Conservation (phyloP, 371 early-diverging fungal species). For the Mucor plumbeus region DNA sequence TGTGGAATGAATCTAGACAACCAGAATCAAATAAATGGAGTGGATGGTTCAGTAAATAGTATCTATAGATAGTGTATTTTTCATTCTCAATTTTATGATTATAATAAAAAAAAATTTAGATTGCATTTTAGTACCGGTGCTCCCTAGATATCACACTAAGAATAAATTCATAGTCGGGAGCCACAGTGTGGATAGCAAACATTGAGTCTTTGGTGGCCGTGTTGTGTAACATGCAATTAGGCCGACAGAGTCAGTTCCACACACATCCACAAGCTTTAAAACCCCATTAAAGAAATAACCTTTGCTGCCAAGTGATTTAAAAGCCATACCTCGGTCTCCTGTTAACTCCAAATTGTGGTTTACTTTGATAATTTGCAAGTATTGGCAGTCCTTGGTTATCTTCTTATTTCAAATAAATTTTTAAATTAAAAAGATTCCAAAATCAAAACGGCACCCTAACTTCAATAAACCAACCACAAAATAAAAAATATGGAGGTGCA, state of each 20-base stretch:
- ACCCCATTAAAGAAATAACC: slow-evolving; percentile 31
- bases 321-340: not conserved
- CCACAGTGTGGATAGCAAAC: slow-evolving; percentile 40
- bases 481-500: no score
- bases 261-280: slow-evolving; percentile 40
- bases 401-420: no score
- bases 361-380: not conserved
- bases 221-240: slow-evolving; percentile 42
- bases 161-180: slow-evolving; percentile 17
- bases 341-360: not conserved
- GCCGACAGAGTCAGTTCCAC: slow-evolving; percentile 46
- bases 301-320: not conserved
- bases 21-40: slow-evolving; percentile 20
- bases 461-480: no score
- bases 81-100: slow-evolving; percentile 12
- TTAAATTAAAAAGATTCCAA: no score
- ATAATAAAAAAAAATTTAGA: slow-evolving; percentile 27
- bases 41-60: slow-evolving; percentile 27
- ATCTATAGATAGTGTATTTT: slow-evolving; percentile 2
- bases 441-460: no score
- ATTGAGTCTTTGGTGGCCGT: slow-evolving; percentile 41
- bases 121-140: slow-evolving; percentile 40
- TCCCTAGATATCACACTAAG: slow-evolving; percentile 21
- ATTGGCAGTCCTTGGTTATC: not conserved
- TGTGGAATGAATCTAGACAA: slow-evolving; percentile 26